phyloP scores from a whole-genome alignment of 2,329 filamentous ascomycete species.

The Cladosporium sphaerospermum region DNA sequence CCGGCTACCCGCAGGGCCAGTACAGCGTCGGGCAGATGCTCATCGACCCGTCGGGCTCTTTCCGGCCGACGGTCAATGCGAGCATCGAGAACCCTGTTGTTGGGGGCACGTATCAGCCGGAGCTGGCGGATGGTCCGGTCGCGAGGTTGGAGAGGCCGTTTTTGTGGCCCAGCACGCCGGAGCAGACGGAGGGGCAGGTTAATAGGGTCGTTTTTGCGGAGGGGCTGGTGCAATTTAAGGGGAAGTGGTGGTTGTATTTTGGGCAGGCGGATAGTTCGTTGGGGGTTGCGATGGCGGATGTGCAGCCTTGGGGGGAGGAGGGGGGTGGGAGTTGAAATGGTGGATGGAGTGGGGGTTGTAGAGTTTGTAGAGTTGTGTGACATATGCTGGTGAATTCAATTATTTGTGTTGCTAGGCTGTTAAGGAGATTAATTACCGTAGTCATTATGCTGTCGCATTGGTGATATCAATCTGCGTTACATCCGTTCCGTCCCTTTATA shows the following conservation, averaged over 20 bases:
- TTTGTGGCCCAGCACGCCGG: slow-evolving; percentile 22
- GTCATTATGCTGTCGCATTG: background rate
- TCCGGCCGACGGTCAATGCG: slow-evolving; percentile 14
- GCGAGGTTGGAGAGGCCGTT: slow-evolving; percentile 29
- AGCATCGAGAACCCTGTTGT: slow-evolving; percentile 14
- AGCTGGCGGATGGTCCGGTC: slow-evolving; percentile 22
- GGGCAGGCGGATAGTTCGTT: slow-evolving; percentile 23
- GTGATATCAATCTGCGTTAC: background rate
- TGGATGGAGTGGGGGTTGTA: background rate
- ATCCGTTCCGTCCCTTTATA: too few species aligned
- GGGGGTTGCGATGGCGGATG: slow-evolving; percentile 15
- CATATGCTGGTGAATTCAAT: background rate
- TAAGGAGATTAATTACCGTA: background rate
- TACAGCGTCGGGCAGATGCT: slow-evolving; percentile 32
- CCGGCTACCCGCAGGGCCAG: slow-evolving; percentile 24
- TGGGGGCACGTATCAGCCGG: slow-evolving; percentile 16
- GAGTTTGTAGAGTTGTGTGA: background rate
- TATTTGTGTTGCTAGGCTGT: background rate
- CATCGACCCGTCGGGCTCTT: slow-evolving; percentile 22
- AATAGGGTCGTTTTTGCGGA: slow-evolving; percentile 30
- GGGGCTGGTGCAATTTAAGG: slow-evolving; percentile 30
- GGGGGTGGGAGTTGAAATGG: background rate
- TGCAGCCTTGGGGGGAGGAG: slow-evolving; percentile 13
- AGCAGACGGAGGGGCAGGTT: slow-evolving; percentile 29
- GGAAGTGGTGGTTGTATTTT: slow-evolving; percentile 30